Percentiles rank a stretch among this genome's conserved stretches.
Conservation (phyloP, 1,284 basidiomycete genomes). For the Trichosporon ovoides region DNA sequence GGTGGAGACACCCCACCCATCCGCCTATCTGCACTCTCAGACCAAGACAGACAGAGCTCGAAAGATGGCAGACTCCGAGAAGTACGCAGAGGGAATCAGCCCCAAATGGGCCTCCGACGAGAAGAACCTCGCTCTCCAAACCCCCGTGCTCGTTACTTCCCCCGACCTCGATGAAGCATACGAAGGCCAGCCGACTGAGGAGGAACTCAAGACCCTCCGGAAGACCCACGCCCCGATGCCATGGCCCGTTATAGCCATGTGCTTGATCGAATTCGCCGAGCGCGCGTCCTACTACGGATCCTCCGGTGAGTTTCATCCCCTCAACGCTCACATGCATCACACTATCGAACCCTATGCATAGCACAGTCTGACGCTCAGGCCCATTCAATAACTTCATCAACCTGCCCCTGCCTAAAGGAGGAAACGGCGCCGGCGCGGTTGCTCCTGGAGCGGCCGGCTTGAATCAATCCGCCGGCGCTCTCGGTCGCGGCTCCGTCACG, state of each 20-base stretch:
- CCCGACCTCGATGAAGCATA: too few relatives aligned
- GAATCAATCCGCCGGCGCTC: conserved; percentile 56
- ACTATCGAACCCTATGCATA: too few relatives aligned
- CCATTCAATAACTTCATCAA: conserved; percentile 30
- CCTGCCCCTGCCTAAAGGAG: conserved; percentile 56
- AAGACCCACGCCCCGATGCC: conserved; percentile 10
- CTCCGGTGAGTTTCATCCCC: too few relatives aligned
- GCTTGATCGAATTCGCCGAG: conserved; percentile 46
- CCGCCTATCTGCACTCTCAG: too few relatives aligned
- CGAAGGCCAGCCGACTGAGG: conserved; percentile 7
- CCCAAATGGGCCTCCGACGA: too few relatives aligned
- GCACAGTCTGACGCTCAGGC: neutral
- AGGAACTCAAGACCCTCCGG: conserved; percentile 13
- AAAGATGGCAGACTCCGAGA: too few relatives aligned
- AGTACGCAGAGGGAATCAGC: too few relatives aligned
- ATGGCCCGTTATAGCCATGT: conserved; percentile 25
- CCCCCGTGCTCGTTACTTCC: too few relatives aligned
- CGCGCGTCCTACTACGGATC: conserved; percentile 28
- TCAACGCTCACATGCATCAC: too few relatives aligned
- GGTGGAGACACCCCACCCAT: too few relatives aligned
- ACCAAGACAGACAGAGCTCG: too few relatives aligned
- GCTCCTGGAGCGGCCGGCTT: conserved; percentile 58
- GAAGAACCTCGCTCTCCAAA: too few relatives aligned
- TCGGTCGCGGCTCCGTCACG: conserved; percentile 29
- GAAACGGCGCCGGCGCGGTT: conserved; percentile 66